phyloP scores from a whole-genome alignment of 257 asterid species.

The Nicotiana attenuata region DNA sequence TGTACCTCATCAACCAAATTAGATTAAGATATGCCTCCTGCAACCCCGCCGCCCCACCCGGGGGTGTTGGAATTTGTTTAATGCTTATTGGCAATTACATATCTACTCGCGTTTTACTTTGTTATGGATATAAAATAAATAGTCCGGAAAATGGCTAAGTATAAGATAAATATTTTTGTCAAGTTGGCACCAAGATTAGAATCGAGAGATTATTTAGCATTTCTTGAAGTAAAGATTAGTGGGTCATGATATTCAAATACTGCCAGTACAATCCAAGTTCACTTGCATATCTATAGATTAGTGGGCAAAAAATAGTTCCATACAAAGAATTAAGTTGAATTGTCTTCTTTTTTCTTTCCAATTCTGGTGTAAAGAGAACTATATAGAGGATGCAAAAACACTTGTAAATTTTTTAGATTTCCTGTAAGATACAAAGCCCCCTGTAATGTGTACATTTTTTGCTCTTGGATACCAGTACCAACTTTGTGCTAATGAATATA shows the following conservation, averaged over 20 bases:
- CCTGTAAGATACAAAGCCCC: too few species aligned
- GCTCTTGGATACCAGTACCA: too few species aligned
- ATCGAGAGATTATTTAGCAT: background rate
- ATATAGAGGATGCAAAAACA: too few species aligned
- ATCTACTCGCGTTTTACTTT: background rate
- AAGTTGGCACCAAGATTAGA: background rate
- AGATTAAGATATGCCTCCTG: background rate
- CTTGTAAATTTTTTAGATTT: too few species aligned
- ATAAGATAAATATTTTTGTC: background rate
- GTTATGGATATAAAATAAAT: background rate
- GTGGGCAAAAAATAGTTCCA: background rate
- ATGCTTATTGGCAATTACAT: too few species aligned
- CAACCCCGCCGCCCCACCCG: background rate
- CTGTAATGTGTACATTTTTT: too few species aligned
- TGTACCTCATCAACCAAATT: background rate
- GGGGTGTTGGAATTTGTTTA: background rate
- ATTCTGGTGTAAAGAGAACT: too few species aligned
- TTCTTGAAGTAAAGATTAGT: background rate
- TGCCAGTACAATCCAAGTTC: background rate
- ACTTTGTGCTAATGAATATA: too few species aligned
- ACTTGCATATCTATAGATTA: background rate
- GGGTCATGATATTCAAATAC: background rate
- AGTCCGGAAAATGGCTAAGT: background rate
- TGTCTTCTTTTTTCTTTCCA: too few species aligned
- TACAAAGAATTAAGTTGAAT: too few species aligned